Percentiles rank a stretch among this genome's conserved stretches.
Evolutionary conservation across 73 alveolate genomes (phyloP).

Genomic region (Tetrahymena elliotti): DNA sequence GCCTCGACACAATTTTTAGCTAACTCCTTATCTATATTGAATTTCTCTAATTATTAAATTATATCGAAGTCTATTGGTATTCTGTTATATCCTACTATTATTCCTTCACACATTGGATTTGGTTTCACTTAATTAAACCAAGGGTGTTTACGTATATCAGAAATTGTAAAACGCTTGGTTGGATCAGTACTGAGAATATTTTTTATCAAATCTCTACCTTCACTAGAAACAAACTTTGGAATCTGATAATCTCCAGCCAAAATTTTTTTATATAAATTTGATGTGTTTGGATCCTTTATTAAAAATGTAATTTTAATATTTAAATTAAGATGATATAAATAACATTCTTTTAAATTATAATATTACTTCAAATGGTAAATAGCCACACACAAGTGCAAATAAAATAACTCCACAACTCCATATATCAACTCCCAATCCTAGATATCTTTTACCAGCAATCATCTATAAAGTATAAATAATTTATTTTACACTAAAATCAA

Average conservation of each 20-base stretch:
- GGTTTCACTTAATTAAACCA: slow-evolving; percentile 68
- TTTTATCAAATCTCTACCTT: slow-evolving; percentile 64
- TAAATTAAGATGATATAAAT: background rate
- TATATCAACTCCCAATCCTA: slow-evolving; percentile 79
- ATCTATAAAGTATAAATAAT: background rate
- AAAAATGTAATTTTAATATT: background rate
- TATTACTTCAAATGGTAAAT: slow-evolving; percentile 85
- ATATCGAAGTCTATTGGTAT: slow-evolving; percentile 82
- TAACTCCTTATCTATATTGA: slow-evolving; percentile 62
- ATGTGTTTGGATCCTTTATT: slow-evolving; percentile 15
- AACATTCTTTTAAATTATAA: too few species aligned
- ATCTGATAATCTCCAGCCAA: slow-evolving; percentile 30
- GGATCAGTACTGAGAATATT: slow-evolving; percentile 83
- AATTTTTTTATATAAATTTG: slow-evolving; percentile 28
- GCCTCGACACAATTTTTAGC: slow-evolving; percentile 73
- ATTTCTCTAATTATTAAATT: slow-evolving; percentile 46
- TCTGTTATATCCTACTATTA: slow-evolving; percentile 63
- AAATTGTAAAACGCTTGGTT: slow-evolving; percentile 66
- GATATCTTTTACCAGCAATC: slow-evolving; percentile 74
- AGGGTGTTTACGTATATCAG: slow-evolving; percentile 65
- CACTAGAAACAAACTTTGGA: slow-evolving; percentile 73
- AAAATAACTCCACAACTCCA: slow-evolving; percentile 93
- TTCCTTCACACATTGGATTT: slow-evolving; percentile 48
- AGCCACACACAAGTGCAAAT: slow-evolving; percentile 78
- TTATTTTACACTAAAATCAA: too few species aligned